A percentile compares a stretch with the other conserved stretches of the same genome.
These are phyloP conservation scores for Chaetoceros tenuissimus DNA, from an alignment of 108 stramenopile genomes.

Conservation along the genomic window DNA sequence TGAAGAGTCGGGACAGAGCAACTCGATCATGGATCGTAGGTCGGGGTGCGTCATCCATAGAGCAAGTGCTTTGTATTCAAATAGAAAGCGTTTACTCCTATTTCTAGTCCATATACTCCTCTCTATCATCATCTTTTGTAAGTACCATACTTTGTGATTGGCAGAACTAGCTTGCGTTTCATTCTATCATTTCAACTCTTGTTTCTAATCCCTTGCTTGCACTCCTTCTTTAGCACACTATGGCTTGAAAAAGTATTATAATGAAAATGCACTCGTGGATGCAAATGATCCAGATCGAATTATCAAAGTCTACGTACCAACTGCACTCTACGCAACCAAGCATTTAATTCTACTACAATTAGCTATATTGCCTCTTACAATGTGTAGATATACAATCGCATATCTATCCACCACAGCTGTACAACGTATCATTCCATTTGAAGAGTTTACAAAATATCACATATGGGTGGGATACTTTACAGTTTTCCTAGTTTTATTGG, in stretches of 20 bases:
- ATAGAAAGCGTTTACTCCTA: no score
- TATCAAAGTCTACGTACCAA: conserved; percentile 24
- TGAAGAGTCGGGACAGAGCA: no score
- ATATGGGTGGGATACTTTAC: conserved; percentile 35
- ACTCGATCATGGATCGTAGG: no score
- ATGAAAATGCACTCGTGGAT: conserved; percentile 18
- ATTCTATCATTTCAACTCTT: no score
- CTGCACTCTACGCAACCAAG: conserved; percentile 35
- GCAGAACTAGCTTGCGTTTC: no score
- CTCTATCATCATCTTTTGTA: no score
- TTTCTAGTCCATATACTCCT: no score
- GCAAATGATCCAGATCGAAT: conserved; percentile 22
- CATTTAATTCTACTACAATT: conserved; percentile 48
- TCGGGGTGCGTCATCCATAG: no score
- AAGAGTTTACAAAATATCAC: conserved; percentile 21
- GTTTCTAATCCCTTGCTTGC: no score
- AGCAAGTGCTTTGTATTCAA: no score
- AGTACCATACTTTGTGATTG: no score
- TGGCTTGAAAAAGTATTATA: conserved; percentile 24
- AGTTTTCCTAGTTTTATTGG: conserved; percentile 24
- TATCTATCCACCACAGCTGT: conserved; percentile 13
- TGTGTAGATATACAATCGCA: conserved; percentile 27
- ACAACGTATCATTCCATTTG: conserved; percentile 23
- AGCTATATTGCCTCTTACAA: conserved; percentile 36
- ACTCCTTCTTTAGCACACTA: conserved; percentile 16